phyloP scores from a whole-genome alignment of 805 yeast genomes.

The Cyberlindnera euphorbiae region DNA sequence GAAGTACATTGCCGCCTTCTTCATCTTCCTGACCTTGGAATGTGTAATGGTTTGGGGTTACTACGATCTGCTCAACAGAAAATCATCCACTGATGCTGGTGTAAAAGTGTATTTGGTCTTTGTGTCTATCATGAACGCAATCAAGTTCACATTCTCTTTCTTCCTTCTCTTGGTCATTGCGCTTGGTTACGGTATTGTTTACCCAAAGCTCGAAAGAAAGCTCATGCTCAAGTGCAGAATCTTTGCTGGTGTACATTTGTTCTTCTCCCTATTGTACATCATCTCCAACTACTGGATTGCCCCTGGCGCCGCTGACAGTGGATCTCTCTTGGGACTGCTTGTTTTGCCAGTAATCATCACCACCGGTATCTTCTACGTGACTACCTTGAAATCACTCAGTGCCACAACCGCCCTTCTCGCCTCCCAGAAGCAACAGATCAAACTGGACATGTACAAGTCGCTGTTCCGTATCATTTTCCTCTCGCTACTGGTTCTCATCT shows the following conservation, averaged over 20 bases:
- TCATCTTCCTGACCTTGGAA: conserved; percentile 76
- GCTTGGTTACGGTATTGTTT: conserved; percentile 92
- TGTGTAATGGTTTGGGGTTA: conserved; percentile 88
- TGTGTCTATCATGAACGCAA: conserved; percentile 73
- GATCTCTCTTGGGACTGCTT: conserved; percentile 25
- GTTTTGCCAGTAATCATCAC: conserved; percentile 69
- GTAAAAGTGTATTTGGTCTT: conserved; percentile 73
- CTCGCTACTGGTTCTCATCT: conserved; percentile 64
- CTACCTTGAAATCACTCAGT: conserved; percentile 68
- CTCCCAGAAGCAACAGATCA: conserved; percentile 87
- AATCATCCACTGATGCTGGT: conserved; percentile 43
- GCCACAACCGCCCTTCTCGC: conserved; percentile 68
- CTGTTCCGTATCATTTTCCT: conserved; percentile 70
- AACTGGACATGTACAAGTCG: conserved; percentile 78
- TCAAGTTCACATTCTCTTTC: conserved; percentile 81
- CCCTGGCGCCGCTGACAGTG: conserved; percentile 41
- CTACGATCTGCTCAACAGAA: conserved; percentile 73
- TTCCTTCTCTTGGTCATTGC: conserved; percentile 81
- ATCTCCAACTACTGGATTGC: conserved; percentile 48
- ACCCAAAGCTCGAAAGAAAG: conserved; percentile 72
- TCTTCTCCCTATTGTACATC: conserved; percentile 48
- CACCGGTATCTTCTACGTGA: conserved; percentile 66
- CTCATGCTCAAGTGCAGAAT: conserved; percentile 67
- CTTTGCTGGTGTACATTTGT: conserved; percentile 52
- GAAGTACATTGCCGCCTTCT: conserved; percentile 82